phyloP scores from a whole-genome alignment of 2,329 filamentous ascomycete genomes.

The Aspergillus felis region DNA sequence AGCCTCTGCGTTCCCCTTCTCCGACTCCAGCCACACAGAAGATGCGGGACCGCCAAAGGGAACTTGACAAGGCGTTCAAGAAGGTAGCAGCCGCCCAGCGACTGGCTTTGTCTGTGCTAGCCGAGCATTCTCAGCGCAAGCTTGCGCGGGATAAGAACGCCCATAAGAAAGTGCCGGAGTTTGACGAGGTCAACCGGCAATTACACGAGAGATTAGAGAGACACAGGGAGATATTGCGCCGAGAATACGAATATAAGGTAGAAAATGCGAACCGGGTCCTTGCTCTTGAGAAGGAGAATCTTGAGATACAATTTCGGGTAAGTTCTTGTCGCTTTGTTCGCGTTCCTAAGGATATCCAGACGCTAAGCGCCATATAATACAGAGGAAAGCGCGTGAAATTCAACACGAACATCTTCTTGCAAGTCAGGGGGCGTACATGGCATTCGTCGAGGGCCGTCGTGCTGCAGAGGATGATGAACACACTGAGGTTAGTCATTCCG shows the following conservation, averaged over 20 bases:
- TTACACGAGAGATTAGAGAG: constrained; percentile 26
- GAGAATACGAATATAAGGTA: constrained; percentile 32
- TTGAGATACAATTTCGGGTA: constrained; percentile 32
- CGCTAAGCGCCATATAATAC: neutral
- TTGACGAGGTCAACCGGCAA: constrained; percentile 30
- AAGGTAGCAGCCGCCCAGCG: constrained; percentile 39
- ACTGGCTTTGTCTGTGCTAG: constrained; percentile 38
- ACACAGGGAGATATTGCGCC: constrained; percentile 26
- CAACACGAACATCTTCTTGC: constrained; percentile 38
- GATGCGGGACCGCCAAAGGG: constrained; percentile 39
- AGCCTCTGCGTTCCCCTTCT: constrained; percentile 31
- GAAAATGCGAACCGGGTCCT: constrained; percentile 27
- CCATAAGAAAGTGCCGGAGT: constrained; percentile 39
- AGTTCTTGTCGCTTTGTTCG: constrained; percentile 6
- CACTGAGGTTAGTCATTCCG: constrained; percentile 29
- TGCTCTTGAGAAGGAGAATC: constrained; percentile 27
- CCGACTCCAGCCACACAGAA: constrained; percentile 34
- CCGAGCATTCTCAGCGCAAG: constrained; percentile 35
- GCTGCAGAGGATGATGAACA: constrained; percentile 41
- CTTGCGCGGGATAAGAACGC: constrained; percentile 39
- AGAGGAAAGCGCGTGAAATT: constrained; percentile 26
- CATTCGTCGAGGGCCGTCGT: constrained; percentile 35
- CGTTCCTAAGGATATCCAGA: neutral
- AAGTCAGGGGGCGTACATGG: constrained; percentile 38
- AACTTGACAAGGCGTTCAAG: constrained; percentile 41